Base-by-base conservation (phyloP, 345 rosid genomes). In the Ricinus communis region DNA sequence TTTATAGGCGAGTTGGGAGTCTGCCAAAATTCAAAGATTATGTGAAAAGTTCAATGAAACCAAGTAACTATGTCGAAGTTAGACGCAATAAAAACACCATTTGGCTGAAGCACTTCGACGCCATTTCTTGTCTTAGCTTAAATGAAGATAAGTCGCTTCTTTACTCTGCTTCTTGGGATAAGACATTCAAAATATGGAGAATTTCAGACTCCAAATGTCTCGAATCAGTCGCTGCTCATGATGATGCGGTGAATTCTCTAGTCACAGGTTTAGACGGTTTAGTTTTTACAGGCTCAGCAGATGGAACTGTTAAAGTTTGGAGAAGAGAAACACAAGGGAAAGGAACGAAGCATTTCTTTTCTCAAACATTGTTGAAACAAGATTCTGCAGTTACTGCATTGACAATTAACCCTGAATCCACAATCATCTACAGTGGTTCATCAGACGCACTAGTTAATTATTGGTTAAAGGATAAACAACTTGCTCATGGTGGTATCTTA, bases 101-200 rank as follows among this genome's bases (percentile, higher is more conserved):
- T 8, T 87, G 93, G 91, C 74, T 83, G 19, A 84, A 81, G 41
- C 97, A 94, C 57, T 45, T 84, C 18, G 98, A 91, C 61, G 96
- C 98, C 0, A 87, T 94, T 14, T 92, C 99, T 8, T 86, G 92
- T 62, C 85, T 94, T 1, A 77, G 92, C 36, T 62, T 91, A 45
- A 91, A 80, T 67, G 98, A 94, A 71, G 97, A 90, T 56, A 74
- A 60, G 36, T 33, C 56, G 18, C 61, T 90, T 0, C 75, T 94
- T 45, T 94, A 94, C 66, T 88, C 98, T 0, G 88, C 92, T 12
- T 91, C 96, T 0, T 90, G 98, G 98, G 97, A 94, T 66, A 91
- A 86, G 69, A 90, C 98, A 8, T 87, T 91, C 50, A 94, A 94
- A 62, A 91, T 90, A 0, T 94, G 96, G 98, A 77, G 93, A 68